Conservation (phyloP, 75 land plant species). For the Azolla pinnata region DNA sequence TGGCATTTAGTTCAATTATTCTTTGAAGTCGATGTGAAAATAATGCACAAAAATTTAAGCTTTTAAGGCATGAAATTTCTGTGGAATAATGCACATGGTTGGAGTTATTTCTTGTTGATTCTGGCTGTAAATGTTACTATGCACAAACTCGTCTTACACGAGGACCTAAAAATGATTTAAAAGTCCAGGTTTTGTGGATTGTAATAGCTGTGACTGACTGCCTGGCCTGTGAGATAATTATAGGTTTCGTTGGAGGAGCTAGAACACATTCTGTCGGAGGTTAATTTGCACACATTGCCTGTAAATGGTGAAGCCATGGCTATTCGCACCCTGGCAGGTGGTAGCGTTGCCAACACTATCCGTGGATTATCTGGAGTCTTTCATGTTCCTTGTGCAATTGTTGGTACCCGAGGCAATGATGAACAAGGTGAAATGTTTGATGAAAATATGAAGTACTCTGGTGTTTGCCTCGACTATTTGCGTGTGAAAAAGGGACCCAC, state of each 20-base stretch:
- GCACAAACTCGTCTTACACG: no score
- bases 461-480: constrained; percentile 59
- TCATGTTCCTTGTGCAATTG: constrained; percentile 47
- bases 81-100: no score
- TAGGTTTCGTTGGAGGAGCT: constrained; percentile 68
- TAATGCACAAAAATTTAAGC: no score
- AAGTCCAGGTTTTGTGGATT: no score
- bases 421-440: constrained; percentile 64
- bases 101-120: no score
- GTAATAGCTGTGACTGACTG: no score
- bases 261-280: constrained; percentile 51
- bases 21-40: no score
- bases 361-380: constrained; percentile 69
- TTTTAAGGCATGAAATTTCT: no score
- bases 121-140: no score
- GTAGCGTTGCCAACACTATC: constrained; percentile 87
- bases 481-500: constrained; percentile 68
- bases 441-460: constrained; percentile 43
- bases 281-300: constrained; percentile 51
- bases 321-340: constrained; percentile 72
- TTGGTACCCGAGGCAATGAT: constrained; percentile 85
- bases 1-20: no score
- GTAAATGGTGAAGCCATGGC: constrained; percentile 23
- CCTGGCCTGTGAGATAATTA: no score
- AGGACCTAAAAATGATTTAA: no score